Evolutionary conservation across 2,329 filamentous ascomycete species (phyloP), one percentile per base, ranked within the genome.

Genomic region (Dothidotthia symphoricarpi): DNA sequence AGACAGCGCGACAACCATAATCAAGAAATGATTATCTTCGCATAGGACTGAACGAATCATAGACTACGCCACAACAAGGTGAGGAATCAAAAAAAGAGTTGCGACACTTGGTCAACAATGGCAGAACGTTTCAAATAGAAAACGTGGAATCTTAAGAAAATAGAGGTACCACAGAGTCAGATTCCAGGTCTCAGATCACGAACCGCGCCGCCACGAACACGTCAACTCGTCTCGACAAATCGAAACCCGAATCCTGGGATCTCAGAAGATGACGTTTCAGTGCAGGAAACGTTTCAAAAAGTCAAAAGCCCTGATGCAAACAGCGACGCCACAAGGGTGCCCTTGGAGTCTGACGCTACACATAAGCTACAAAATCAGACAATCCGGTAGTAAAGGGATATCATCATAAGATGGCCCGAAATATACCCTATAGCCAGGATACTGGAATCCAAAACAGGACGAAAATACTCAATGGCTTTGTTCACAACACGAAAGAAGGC

Each of bases 401-500:
- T 28, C 26, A 24, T 14, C 12, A 22, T 24, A 7, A 3, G 16
- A 16, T 28, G 14, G 13, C n/a, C 16, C 24, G 3, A 14, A 9
- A 19, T 8, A 11, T 10, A 16, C n/a, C 15, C 14, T 6, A 6
- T 6, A 25, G 14, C 15, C 7, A 22, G 5, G 9, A 6, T 22
- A 22, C 9, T 9, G 19, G 19, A 9, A 22, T 9, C 9, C 9
- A 9, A 9, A 22, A 9, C 19, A 9, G 19, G 19, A 22, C 9
- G 19, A 22, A 22, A 9, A 9, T 9, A 22, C 9, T 9, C 19
- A 22, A 22, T 22, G 19, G 9, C 5, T 22, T 22, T 11, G 19
- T 11, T 25, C 33, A 24, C 28, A 39, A 39, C 36, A 36, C 28
- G 10, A 17, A 16, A 35, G 25, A 43, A 35, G n/a, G n/a, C n/a